These are phyloP conservation scores for Hypocreales sp. DNA, from an alignment of 2,329 filamentous ascomycete species.

Conservation along the genomic window DNA sequence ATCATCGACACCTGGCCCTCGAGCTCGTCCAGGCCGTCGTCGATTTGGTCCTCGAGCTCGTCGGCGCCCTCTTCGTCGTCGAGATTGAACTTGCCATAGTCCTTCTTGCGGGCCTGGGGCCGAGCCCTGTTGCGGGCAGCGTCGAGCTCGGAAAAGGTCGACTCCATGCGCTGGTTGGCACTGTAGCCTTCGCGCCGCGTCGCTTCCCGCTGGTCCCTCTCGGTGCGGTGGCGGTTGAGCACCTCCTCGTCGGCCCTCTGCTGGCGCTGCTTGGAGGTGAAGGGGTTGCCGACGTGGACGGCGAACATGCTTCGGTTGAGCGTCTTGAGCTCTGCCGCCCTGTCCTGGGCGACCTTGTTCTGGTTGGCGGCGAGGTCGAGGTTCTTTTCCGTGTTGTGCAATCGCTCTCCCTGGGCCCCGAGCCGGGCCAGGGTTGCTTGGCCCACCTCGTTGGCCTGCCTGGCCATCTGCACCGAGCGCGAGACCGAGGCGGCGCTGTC, in stretches of 20 bases:
- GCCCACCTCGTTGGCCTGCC: constrained; percentile 38
- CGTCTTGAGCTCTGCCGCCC: constrained; percentile 68
- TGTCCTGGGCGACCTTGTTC: constrained; percentile 62
- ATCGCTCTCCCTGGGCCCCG: constrained; percentile 62
- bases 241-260: constrained; percentile 51
- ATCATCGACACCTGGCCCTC: constrained; percentile 54
- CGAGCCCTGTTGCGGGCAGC: constrained; percentile 10
- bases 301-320: constrained; percentile 88
- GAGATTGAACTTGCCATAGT: constrained; percentile 54
- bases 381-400: constrained; percentile 72
- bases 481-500: constrained; percentile 39
- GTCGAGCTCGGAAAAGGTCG: constrained; percentile 27
- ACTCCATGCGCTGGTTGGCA: constrained; percentile 38
- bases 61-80: constrained; percentile 48
- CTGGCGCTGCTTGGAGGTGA: constrained; percentile 53
- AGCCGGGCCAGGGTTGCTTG: constrained; percentile 58
- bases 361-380: constrained; percentile 67
- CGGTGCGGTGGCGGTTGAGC: constrained; percentile 51
- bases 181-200: constrained; percentile 36
- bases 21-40: constrained; percentile 46
- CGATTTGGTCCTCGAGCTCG: constrained; percentile 37
- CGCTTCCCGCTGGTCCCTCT: constrained; percentile 49
- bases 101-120: constrained; percentile 20
- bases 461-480: constrained; percentile 23
- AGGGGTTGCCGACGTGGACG: constrained; percentile 61